A percentile compares a stretch with the other conserved stretches of the same genome.
These are phyloP conservation scores for Phytophthora macrochlamydospora DNA, from an alignment of 352 stramenopile genomes.

Conservation along the genomic window DNA sequence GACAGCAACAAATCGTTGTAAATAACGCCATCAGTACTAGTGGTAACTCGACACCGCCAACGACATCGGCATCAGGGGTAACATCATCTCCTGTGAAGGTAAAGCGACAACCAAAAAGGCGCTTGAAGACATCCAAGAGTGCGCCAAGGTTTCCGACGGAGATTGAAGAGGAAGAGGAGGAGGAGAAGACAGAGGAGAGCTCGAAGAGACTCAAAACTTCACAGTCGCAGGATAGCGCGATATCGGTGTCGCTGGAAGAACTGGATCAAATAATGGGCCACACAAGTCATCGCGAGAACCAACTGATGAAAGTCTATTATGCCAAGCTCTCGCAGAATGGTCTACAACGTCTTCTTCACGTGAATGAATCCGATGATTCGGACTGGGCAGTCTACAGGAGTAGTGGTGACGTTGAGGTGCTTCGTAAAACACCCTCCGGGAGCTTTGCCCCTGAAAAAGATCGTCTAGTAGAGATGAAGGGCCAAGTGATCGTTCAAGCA, in stretches of 20 bases:
- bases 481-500: slow-evolving; percentile 49
- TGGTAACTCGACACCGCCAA: slow-evolving; percentile 25
- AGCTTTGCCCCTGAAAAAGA: slow-evolving; percentile 40
- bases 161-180: slow-evolving; percentile 40
- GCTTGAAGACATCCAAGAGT: slow-evolving; percentile 62
- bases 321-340: slow-evolving; percentile 64
- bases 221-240: slow-evolving; percentile 17
- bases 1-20: slow-evolving; percentile 43
- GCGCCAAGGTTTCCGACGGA: slow-evolving; percentile 25
- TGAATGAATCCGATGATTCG: slow-evolving; percentile 35
- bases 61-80: slow-evolving; percentile 25
- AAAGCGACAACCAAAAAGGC: slow-evolving; percentile 37
- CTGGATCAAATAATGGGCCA: slow-evolving; percentile 64
- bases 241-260: slow-evolving; percentile 50
- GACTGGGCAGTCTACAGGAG: slow-evolving; percentile 58
- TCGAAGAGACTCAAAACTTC: slow-evolving; percentile 20
- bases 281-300: slow-evolving; percentile 67
- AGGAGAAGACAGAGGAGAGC: slow-evolving; percentile 23
- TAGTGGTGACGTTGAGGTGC: slow-evolving; percentile 37
- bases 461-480: slow-evolving; percentile 81
- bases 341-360: slow-evolving; percentile 52
- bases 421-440: slow-evolving; percentile 42
- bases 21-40: slow-evolving; percentile 35
- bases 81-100: slow-evolving; percentile 28
- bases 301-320: slow-evolving; percentile 81